phyloP scores from a whole-genome alignment of 2,329 filamentous ascomycete genomes.

The Gaeumannomyces tritici region DNA sequence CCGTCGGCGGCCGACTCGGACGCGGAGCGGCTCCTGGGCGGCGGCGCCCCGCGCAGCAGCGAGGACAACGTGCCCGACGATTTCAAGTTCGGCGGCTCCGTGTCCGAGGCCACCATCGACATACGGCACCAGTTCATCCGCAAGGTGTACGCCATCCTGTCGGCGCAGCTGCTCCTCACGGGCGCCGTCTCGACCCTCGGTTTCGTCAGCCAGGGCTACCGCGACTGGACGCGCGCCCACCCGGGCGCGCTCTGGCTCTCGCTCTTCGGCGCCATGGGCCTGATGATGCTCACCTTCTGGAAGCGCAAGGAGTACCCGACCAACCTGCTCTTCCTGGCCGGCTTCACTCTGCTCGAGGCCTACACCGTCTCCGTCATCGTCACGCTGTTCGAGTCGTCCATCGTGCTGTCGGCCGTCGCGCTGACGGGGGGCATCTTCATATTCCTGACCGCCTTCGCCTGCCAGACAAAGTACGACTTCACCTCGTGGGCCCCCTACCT shows the following conservation, averaged over 20 bases:
- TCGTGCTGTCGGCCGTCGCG: conserved; percentile 84
- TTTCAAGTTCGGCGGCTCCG: conserved; percentile 96
- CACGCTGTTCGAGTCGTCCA: conserved; percentile 73
- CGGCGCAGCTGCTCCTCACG: conserved; percentile 84
- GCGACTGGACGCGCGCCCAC: conserved; percentile 76
- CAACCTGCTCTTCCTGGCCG: conserved; percentile 84
- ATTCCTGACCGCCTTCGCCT: conserved; percentile 77
- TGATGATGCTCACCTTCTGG: conserved; percentile 87
- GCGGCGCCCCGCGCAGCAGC: conserved; percentile 58
- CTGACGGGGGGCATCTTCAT: conserved; percentile 79
- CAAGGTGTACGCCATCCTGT: conserved; percentile 97
- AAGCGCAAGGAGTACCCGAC: conserved; percentile 92
- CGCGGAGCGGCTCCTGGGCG: conserved; percentile 49
- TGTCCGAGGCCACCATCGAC: conserved; percentile 87
- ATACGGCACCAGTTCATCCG: conserved; percentile 95
- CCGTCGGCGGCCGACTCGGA: conserved; percentile 44
- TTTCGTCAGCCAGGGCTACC: conserved; percentile 76
- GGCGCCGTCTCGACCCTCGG: conserved; percentile 71
- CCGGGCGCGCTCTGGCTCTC: conserved; percentile 79
- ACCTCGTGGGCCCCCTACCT: conserved; percentile 95
- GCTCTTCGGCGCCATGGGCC: conserved; percentile 72
- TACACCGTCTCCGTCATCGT: conserved; percentile 91
- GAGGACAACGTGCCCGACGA: conserved; percentile 92
- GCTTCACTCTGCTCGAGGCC: conserved; percentile 85
- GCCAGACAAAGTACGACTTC: conserved; percentile 97